Base-by-base conservation (phyloP, 1,139 yeast genomes). In the Sugiyamaella sp. region DNA sequence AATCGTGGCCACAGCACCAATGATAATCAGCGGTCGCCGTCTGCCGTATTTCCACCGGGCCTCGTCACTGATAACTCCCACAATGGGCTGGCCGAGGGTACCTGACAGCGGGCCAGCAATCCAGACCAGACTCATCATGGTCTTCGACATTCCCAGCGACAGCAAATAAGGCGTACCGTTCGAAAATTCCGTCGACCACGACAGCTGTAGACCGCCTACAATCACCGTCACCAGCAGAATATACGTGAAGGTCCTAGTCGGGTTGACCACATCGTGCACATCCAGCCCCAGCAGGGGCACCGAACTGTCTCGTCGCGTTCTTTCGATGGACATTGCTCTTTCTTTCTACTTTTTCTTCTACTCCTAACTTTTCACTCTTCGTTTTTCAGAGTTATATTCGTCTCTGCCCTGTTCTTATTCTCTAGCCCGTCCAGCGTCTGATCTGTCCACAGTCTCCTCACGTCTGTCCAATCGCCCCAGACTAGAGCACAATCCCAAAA, bases 61-160 rank as follows among this genome's bases (percentile, higher is more conserved):
- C 53, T 75, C 74, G 63, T 82, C 86, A 53, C 83, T 78, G 43
- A 79, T 62, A 5, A 79, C 71, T 0, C 86, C 86, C 21, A 81
- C 79, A 5, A 81, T 69, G 0, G 86, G 86, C 64, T 82, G 86
- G 0, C 84, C 84, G 14, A 82, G 57, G 0, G 82, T 73, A 0
- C 86, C 86, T n/a, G 84, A 77, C n/a, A 81, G 60, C 0, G 86
- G 86, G 0, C 86, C 85, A 0, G 85, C 84, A 16, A 81, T 74
- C 86, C 86, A 82, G 1, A 82, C 78, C 49, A 82, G 67, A 2
- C 85, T 80, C 60, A 81, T 67, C 0, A 74, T 61, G 10, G 79
- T 74, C 61, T 80, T 81, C 2, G 84, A 75, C 55, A 81, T 70
- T 2, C 86, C 86, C 14, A 82, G 68, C 0, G 83, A 79, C 8